Percentiles rank a stretch among this genome's conserved stretches.
Conservation (phyloP, 2,329 filamentous ascomycete genomes). For the Cryphonectria radicalis region DNA sequence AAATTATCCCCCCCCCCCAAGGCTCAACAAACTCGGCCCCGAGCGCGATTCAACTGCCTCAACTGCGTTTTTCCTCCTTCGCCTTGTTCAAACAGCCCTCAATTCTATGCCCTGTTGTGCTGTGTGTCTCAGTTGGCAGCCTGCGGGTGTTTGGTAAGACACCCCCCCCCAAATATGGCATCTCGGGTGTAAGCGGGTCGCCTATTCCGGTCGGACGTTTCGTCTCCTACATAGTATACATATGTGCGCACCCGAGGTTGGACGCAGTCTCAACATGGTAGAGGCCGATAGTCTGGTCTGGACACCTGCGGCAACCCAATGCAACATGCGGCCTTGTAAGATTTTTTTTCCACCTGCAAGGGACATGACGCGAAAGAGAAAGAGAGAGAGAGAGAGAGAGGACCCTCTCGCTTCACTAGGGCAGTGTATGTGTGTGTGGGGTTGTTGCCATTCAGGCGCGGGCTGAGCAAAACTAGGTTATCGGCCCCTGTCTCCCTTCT, state of each 20-base stretch:
- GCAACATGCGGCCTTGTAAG: background rate
- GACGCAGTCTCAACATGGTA: background rate
- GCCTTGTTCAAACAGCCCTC: background rate
- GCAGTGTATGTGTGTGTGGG: background rate
- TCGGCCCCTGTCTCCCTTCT: background rate
- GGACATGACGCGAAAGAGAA: background rate
- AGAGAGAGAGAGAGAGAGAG: background rate
- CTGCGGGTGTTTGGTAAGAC: background rate
- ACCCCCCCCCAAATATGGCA: background rate
- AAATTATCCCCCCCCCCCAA: too few species aligned
- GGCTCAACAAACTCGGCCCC: background rate
- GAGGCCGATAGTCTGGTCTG: background rate
- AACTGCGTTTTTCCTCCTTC: background rate
- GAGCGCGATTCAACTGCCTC: background rate
- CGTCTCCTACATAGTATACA: background rate
- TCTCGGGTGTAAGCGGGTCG: background rate
- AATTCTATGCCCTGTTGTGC: background rate
- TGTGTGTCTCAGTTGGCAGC: conserved; percentile 13
- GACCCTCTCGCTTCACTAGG: background rate
- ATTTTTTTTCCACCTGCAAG: background rate
- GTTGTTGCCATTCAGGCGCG: background rate
- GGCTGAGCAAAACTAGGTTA: background rate
- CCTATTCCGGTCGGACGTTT: conserved; percentile 7
- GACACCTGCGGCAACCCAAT: conserved; percentile 4
- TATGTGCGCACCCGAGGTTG: background rate